Evolutionary conservation across 192 early-diverging fungal species (phyloP), one percentile per base, ranked within the genome.

Genomic region (Rhizoclosmatium globosum): DNA sequence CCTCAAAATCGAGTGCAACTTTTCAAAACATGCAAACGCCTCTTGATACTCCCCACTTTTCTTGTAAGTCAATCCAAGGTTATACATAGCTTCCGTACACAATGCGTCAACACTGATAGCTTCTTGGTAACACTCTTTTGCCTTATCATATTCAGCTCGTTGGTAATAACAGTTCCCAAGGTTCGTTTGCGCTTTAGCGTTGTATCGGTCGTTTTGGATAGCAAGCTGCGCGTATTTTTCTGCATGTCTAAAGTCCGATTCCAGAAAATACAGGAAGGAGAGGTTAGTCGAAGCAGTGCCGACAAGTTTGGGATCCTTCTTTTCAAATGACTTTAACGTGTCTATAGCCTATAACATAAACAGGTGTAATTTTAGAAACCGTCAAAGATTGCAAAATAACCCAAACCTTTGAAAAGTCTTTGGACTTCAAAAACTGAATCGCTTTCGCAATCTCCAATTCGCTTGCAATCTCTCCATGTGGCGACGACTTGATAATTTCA

Each of bases 371-470:
- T 50, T 15, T 15, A 50, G 4, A 4, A 50, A 50, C 48, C 4
- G 6, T 50, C 48, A 4, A 50, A 50, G 48, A 50, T 9, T 15
- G 41, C 1, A 50, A 57, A 71, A 71, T 44, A 45, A 1, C 7
- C 23, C 61, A n/a, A 1, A 85, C 85, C 74, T 82, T 84, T 48
- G 50, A 66, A 48, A 89, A 90, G 46, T 91, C 87, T 64, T 87
- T 86, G 3, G 87, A 79, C 68, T 87, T 88, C 3, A 91, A 53
- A 48, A 79, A 90, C 47, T 90, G 88, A 21, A 90, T 81, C 13
- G 89, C 86, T 72, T 91, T 91, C 1, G 89, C 88, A 76, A 91
- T 90, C 68, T 89, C 89, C 21, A 91, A 78, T 59, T 91, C 89
- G 64, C 78, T 81, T 3, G 85, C 86, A 46, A 90, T 88, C 38